phyloP scores from a whole-genome alignment of 73 alveolate genomes.

The Tetrahymena borealis region DNA sequence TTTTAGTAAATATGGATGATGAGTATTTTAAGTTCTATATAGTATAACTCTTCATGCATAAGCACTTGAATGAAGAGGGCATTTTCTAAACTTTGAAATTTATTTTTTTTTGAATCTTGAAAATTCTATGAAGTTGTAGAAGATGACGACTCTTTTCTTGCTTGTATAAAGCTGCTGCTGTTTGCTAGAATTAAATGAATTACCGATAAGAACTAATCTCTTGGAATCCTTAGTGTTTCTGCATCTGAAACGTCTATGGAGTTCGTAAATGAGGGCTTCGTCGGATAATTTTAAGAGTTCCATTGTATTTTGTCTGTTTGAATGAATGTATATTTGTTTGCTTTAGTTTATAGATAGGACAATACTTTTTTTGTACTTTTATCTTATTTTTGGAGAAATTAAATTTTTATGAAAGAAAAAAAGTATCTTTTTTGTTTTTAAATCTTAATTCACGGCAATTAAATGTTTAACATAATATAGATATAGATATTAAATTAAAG shows the following conservation, averaged over 20 bases:
- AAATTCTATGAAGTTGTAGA: too few species aligned
- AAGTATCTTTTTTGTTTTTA: neutral
- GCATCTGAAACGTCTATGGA: neutral
- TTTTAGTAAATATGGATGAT: neutral
- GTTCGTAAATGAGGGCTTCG: neutral
- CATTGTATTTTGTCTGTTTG: neutral
- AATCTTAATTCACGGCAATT: neutral
- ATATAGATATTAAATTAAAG: too few species aligned
- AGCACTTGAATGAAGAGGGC: neutral
- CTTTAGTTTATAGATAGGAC: neutral
- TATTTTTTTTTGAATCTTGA: too few species aligned
- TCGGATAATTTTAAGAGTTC: neutral
- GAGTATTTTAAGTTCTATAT: too few species aligned
- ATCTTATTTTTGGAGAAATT: neutral
- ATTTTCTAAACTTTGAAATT: neutral
- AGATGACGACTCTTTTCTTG: too few species aligned
- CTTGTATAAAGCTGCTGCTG: neutral
- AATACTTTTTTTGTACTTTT: neutral
- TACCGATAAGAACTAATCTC: neutral
- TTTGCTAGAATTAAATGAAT: neutral
- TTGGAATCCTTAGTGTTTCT: neutral
- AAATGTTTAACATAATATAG: neutral
- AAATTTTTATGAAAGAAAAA: neutral
- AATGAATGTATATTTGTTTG: too few species aligned
- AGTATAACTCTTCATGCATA: too few species aligned